phyloP scores from a whole-genome alignment of 2,329 filamentous ascomycete species.

The Capronia americana region DNA sequence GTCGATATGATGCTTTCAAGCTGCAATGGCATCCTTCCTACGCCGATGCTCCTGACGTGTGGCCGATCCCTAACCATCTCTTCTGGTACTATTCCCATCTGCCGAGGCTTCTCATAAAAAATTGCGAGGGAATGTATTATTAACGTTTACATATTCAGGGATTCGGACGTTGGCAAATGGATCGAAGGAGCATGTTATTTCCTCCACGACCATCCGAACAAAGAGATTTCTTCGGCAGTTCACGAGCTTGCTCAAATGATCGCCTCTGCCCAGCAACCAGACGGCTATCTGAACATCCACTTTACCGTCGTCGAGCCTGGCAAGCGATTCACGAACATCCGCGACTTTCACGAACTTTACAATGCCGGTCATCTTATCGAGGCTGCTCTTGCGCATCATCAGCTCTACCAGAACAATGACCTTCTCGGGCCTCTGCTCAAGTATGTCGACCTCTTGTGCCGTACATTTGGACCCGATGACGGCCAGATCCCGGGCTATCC shows the following conservation, averaged over 20 bases:
- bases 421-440: constrained; percentile 61
- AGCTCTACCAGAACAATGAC: constrained; percentile 58
- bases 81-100: constrained; percentile 56
- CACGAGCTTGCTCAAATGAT: constrained; percentile 66
- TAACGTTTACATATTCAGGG: constrained; percentile 39
- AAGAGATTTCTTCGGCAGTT: constrained; percentile 58
- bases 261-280: constrained; percentile 60
- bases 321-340: constrained; percentile 63
- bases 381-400: constrained; percentile 63
- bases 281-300: constrained; percentile 70
- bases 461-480: constrained; percentile 59
- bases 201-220: constrained; percentile 52
- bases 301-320: constrained; percentile 65
- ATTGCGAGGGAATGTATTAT: not conserved
- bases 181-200: constrained; percentile 68
- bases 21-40: constrained; percentile 64
- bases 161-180: constrained; percentile 65
- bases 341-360: constrained; percentile 69
- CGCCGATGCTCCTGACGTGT: constrained; percentile 56
- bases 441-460: constrained; percentile 61
- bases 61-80: constrained; percentile 64
- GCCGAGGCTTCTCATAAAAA: not conserved
- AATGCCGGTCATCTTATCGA: constrained; percentile 69
- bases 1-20: constrained; percentile 65
- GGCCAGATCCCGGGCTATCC: constrained; percentile 65